A percentile compares a stretch with the other conserved stretches of the same genome.
Conservation (phyloP, 495 filamentous ascomycete genomes). For the Neurospora sp. region DNA sequence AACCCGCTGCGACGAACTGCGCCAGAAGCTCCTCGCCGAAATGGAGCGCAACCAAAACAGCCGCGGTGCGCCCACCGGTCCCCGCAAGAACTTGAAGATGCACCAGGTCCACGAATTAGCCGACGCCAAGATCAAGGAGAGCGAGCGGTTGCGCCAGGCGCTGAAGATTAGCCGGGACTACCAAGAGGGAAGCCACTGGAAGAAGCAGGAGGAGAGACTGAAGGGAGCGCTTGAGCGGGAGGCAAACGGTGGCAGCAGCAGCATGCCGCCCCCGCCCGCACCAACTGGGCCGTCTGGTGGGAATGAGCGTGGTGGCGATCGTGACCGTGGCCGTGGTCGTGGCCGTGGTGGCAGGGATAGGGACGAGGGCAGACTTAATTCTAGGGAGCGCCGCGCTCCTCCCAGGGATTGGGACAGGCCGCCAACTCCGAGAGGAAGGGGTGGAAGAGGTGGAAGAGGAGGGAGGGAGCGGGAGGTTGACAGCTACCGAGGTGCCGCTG, state of each 20-base stretch:
- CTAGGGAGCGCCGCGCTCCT: not conserved
- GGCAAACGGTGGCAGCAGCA: constrained; percentile 10
- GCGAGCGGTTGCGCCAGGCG: constrained; percentile 76
- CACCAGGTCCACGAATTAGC: constrained; percentile 96
- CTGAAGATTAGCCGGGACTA: constrained; percentile 83
- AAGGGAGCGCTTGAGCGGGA: constrained; percentile 46
- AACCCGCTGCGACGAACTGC: constrained; percentile 48
- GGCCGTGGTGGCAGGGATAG: not conserved
- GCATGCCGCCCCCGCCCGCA: not conserved
- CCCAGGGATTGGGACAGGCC: not conserved
- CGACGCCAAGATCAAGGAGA: constrained; percentile 93
- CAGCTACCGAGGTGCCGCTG: not conserved
- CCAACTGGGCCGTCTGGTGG: not conserved
- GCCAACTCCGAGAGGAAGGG: not conserved
- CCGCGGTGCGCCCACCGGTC: constrained; percentile 19
- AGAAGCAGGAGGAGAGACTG: constrained; percentile 59
- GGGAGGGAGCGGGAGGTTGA: constrained; percentile 3
- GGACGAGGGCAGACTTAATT: not conserved
- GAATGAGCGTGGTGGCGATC: not conserved
- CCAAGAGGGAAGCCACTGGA: constrained; percentile 74
- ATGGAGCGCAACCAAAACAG: constrained; percentile 25
- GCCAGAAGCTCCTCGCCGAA: constrained; percentile 52
- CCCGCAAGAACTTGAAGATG: constrained; percentile 56
- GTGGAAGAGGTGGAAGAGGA: not conserved
- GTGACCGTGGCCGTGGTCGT: not conserved